A percentile compares a stretch with the other conserved stretches of the same genome.
phyloP scores from a whole-genome alignment of 768 basidiomycete genomes.

The Rhodotorula toruloides region DNA sequence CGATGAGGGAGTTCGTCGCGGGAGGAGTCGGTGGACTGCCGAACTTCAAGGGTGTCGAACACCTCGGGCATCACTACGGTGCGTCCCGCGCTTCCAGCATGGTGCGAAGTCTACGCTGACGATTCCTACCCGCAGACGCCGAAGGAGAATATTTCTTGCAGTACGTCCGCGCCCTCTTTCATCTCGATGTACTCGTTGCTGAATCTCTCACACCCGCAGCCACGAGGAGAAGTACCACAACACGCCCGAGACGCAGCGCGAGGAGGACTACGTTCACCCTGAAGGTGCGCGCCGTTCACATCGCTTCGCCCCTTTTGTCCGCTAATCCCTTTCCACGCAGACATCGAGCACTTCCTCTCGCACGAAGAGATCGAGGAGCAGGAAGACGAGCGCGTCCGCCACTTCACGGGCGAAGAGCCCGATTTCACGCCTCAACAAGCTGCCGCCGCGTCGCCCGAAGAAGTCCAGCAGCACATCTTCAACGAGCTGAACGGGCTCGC shows the following conservation, averaged over 20 bases:
- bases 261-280: slow-evolving; percentile 86
- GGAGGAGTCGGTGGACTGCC: slow-evolving; percentile 72
- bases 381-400: slow-evolving; percentile 79
- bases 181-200: background rate
- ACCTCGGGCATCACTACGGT: slow-evolving; percentile 90
- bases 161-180: slow-evolving; percentile 4
- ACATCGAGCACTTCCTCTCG: slow-evolving; percentile 76
- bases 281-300: slow-evolving; percentile 54
- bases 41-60: slow-evolving; percentile 74
- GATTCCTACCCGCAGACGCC: slow-evolving; percentile 28
- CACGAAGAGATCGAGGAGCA: slow-evolving; percentile 77
- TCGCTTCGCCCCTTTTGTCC: background rate
- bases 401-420: slow-evolving; percentile 46
- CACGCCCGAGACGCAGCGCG: slow-evolving; percentile 95
- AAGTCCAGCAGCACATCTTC: slow-evolving; percentile 35
- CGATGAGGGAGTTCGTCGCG: slow-evolving; percentile 61
- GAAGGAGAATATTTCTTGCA: slow-evolving; percentile 69
- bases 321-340: slow-evolving; percentile 18
- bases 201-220: slow-evolving; percentile 44
- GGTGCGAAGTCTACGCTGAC: background rate
- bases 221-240: slow-evolving; percentile 96
- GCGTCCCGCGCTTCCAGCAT: slow-evolving; percentile 44
- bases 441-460: slow-evolving; percentile 17
- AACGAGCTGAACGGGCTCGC: slow-evolving; percentile 29
- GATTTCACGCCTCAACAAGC: slow-evolving; percentile 13